phyloP scores from a whole-genome alignment of 2,329 filamentous ascomycete species.

The Orbilia brochopaga region DNA sequence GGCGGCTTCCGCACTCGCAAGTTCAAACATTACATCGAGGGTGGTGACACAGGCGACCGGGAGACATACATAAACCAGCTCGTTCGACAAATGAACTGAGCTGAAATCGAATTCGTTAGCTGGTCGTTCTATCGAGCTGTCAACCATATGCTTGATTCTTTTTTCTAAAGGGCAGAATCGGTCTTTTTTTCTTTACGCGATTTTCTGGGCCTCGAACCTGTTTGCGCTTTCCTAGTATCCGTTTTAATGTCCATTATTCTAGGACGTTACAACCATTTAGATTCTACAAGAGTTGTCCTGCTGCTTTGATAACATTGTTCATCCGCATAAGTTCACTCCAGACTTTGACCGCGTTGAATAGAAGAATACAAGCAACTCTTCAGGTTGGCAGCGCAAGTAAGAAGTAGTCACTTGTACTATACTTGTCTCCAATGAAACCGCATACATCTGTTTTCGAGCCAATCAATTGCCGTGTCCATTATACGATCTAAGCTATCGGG shows the following conservation, averaged over 20 bases:
- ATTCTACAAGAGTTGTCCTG: too few species aligned
- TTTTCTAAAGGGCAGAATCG: not conserved
- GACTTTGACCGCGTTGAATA: too few species aligned
- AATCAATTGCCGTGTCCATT: not conserved
- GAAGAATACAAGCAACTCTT: too few species aligned
- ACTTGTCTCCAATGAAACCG: too few species aligned
- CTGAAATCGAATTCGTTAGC: not conserved
- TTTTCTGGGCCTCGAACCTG: too few species aligned
- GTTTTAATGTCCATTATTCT: not conserved
- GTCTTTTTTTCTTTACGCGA: too few species aligned
- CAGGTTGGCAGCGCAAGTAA: too few species aligned
- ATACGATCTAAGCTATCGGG: slow-evolving; percentile 58
- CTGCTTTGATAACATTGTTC: too few species aligned
- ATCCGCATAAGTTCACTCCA: too few species aligned
- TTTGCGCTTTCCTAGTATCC: not conserved
- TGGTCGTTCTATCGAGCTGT: not conserved
- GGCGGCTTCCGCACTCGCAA: slow-evolving; percentile 96
- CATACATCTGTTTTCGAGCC: not conserved
- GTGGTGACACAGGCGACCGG: slow-evolving; percentile 97
- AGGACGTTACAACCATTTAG: too few species aligned
- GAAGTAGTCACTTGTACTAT: too few species aligned
- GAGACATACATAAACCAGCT: slow-evolving; percentile 97
- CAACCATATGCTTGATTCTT: not conserved
- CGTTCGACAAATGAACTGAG: slow-evolving; percentile 97
- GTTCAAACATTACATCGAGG: slow-evolving; percentile 99